These are phyloP conservation scores for Brettanomyces sp. DNA, from an alignment of 805 yeast species.

Conservation along the genomic window DNA sequence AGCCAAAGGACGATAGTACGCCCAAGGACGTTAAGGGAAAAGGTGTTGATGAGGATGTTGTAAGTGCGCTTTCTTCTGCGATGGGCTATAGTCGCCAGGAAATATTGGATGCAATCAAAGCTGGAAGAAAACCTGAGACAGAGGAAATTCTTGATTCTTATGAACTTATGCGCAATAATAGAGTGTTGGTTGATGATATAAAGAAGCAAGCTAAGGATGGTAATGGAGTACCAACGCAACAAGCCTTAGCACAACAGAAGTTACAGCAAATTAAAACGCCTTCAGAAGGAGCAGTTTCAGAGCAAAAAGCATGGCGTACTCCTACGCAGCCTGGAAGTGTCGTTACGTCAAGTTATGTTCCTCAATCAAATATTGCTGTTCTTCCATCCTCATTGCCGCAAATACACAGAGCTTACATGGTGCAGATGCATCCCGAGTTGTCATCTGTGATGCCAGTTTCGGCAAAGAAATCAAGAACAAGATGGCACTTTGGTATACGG, in stretches of 20 bases:
- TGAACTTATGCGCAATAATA: slow-evolving; percentile 71
- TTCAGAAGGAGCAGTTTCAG: background rate
- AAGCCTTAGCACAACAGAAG: background rate
- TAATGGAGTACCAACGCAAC: background rate
- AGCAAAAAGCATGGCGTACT: slow-evolving; percentile 18
- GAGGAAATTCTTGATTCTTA: slow-evolving; percentile 85
- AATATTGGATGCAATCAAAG: slow-evolving; percentile 53
- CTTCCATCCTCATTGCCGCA: slow-evolving; percentile 91
- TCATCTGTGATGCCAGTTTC: slow-evolving; percentile 36
- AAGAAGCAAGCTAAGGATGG: slow-evolving; percentile 26
- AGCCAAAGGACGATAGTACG: slow-evolving; percentile 43
- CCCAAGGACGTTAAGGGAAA: slow-evolving; percentile 21
- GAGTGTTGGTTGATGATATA: slow-evolving; percentile 56
- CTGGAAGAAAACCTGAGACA: slow-evolving; percentile 33
- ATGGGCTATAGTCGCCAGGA: slow-evolving; percentile 89
- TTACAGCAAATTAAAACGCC: background rate
- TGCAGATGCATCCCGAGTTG: slow-evolving; percentile 26
- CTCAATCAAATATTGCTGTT: slow-evolving; percentile 80
- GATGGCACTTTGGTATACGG: slow-evolving; percentile 98
- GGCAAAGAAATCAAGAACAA: slow-evolving; percentile 79
- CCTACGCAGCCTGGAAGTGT: slow-evolving; percentile 20
- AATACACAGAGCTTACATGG: slow-evolving; percentile 89
- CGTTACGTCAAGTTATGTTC: slow-evolving; percentile 32
- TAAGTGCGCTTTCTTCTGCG: slow-evolving; percentile 62
- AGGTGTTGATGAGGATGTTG: slow-evolving; percentile 66